Base-by-base conservation (phyloP, 2,329 filamentous ascomycete genomes). In the Teratosphaeria zuluensis region DNA sequence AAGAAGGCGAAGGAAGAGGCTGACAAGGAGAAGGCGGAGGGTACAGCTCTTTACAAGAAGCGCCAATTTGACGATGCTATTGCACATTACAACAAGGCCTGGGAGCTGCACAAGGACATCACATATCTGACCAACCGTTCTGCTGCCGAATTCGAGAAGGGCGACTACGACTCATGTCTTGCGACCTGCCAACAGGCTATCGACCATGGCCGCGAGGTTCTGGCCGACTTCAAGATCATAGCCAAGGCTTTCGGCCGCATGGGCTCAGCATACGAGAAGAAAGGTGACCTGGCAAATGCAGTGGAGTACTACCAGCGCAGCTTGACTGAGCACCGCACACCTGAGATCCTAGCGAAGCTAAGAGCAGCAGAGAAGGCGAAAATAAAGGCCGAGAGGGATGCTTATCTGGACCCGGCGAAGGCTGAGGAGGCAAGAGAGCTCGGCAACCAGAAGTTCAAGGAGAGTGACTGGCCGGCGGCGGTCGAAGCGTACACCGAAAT, bases 31-130 rank as follows among this genome's bases (percentile, higher is more conserved):
- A 99, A 99, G 84, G 89, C 87, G 32, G 80, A 95, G 59, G 94
- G 94, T 59, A 99, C 92, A 14, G 90, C 94, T 67, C 87, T 87
- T 74, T 99, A 99, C 82, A 99, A 99, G 86, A 97, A 97, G 84
- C 87, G 90, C 66, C 86, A 96, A 72, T 96, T 99, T 66, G 94
- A 97, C 69, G 85, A 88, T 70, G 94, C 94, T 55, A 96, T 99
- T 69, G 84, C 86, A 71, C 90, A 99, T 78, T 99, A 99, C 80
- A 83, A 75, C 73, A 95, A 95, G 74, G 94, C 94, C 0, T 99
- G 94, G 94, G 92, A 96, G 60, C 76, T 89, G 46, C 81, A 90
- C 83, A 94, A 96, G 81, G 94, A 99, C 70, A 95, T 99, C 70
- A 94, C 92, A 16, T 99, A 99, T 77, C 82, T 97, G 61, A 99